Conservation (phyloP, 495 filamentous ascomycete genomes). For the Daldinia decipiens region DNA sequence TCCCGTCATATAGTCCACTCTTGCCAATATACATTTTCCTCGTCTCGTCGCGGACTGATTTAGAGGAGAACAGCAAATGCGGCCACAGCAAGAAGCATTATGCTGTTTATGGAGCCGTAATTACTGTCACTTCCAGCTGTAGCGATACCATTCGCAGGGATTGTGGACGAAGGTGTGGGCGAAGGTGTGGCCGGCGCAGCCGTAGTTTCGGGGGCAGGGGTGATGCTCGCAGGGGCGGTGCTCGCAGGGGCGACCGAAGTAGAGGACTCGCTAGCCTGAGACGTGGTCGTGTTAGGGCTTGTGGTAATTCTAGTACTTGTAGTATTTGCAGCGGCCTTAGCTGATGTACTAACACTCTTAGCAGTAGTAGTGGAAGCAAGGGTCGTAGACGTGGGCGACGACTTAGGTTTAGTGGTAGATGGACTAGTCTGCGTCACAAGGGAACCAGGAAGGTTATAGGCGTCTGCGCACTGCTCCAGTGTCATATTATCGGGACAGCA, state of each 20-base stretch:
- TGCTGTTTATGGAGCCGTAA: slow-evolving; percentile 15
- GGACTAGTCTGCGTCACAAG: slow-evolving; percentile 51
- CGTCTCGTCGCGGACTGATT: slow-evolving; percentile 4
- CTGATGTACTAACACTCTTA: slow-evolving; percentile 24
- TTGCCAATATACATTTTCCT: slow-evolving; percentile 14
- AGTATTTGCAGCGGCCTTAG: slow-evolving; percentile 27
- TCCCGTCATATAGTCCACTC: slow-evolving; percentile 26
- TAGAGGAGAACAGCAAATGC: slow-evolving; percentile 40
- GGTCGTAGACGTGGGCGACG: slow-evolving; percentile 21
- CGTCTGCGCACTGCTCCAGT: slow-evolving; percentile 54
- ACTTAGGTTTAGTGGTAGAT: background rate
- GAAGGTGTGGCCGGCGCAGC: slow-evolving; percentile 24
- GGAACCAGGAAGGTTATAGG: slow-evolving; percentile 51
- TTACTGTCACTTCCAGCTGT: slow-evolving; percentile 23
- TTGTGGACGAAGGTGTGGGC: slow-evolving; percentile 28
- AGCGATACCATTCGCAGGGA: slow-evolving; percentile 31
- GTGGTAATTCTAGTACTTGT: slow-evolving; percentile 23
- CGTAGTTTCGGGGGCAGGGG: slow-evolving; percentile 7
- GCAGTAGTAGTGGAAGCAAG: slow-evolving; percentile 32
- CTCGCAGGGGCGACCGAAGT: background rate
- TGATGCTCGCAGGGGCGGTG: slow-evolving; percentile 4
- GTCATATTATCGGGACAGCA: slow-evolving; percentile 59
- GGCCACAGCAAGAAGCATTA: slow-evolving; percentile 27
- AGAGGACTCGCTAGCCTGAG: background rate
- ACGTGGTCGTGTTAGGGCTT: slow-evolving; percentile 2